Base-by-base conservation (phyloP, 2,329 filamentous ascomycete species). In the Cytospora leucostoma region DNA sequence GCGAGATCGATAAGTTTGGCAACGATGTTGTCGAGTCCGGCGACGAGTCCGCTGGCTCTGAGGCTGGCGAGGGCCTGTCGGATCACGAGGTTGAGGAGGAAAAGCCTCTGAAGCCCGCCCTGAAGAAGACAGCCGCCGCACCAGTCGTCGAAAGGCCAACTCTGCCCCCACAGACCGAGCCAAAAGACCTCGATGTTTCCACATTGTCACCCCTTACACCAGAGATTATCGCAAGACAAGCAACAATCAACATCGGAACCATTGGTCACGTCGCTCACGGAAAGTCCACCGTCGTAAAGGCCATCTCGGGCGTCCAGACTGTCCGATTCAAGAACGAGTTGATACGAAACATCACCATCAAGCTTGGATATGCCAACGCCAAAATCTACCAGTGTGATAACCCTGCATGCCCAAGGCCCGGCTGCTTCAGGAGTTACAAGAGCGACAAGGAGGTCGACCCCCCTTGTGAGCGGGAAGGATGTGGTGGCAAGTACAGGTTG, bases 331-430 rank as follows among this genome's bases (percentile, higher is more conserved):
- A 99, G 90, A 99, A 98, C 82, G 95, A 99, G 81, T 82, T 97
- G 80, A 96, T 98, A 81, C 87, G 95, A 74, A 99, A 99, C 79
- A 99, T 99, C 74, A 99, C 95, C 73, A 99, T 99, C 84, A 99
- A 99, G 88, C 87, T 99, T 73, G 95, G 95, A 76, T 99, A 99
- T 78, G 95, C 95, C 77, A 99, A 99, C 78, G 95, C 95, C 72
- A 98, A 99, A 81, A 93, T 99, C 78, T 99, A 98, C 88, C 92
- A 97, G 84, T 99, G 95, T 79, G 92, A 97, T 79, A 97, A 92
- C 79, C 77, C 82, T 60, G 89, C 91, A 70, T 99, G 95, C 82
- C 95, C 95, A 65, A 86, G 95, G 72, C 95, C 95, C 68, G 93
- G 91, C 70, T 98, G 94, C 85, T 99, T 93, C 82, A 87, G 91